Evolutionary conservation across 257 asterid genomes (phyloP).

Genomic region (Thymus mandschuricus): DNA sequence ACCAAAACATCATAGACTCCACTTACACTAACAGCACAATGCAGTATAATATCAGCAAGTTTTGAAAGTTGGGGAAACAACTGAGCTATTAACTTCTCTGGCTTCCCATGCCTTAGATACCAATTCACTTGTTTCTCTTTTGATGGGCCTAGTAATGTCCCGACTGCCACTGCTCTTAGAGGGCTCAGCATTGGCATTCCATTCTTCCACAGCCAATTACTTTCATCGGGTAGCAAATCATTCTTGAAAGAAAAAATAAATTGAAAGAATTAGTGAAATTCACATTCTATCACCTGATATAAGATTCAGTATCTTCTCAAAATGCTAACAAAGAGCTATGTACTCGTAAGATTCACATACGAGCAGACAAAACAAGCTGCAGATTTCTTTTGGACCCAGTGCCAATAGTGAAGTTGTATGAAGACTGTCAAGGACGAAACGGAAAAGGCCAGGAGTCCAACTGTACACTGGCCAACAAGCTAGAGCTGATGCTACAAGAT

Average conservation of each 20-base stretch:
- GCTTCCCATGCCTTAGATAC: constrained; percentile 70
- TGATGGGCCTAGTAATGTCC: constrained; percentile 70
- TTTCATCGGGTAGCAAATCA: constrained; percentile 82
- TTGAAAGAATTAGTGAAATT: constrained; percentile 37
- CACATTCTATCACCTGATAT: constrained; percentile 23
- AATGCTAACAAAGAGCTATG: constrained; percentile 11
- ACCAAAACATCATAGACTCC: constrained; percentile 9
- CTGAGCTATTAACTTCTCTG: constrained; percentile 77
- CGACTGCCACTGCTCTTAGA: constrained; percentile 69
- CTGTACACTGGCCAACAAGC: constrained; percentile 98
- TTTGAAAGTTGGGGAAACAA: constrained; percentile 44
- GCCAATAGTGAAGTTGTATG: constrained; percentile 76
- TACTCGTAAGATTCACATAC: constrained; percentile 49
- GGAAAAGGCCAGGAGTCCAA: constrained; percentile 96
- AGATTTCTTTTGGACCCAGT: constrained; percentile 93
- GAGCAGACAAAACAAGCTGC: constrained; percentile 86
- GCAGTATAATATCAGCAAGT: constrained; percentile 45
- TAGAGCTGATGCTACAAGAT: constrained; percentile 84
- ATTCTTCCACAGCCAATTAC: constrained; percentile 84
- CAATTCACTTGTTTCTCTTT: constrained; percentile 79
- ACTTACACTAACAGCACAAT: constrained; percentile 74
- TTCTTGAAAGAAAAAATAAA: constrained; percentile 57
- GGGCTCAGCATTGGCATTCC: constrained; percentile 78
- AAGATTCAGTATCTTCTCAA: not conserved
- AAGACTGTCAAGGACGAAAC: constrained; percentile 52